A percentile compares a stretch with the other conserved stretches of the same genome.
phyloP scores from a whole-genome alignment of 176 grass and related monocot species.

The Bolboschoenus planiculmis region DNA sequence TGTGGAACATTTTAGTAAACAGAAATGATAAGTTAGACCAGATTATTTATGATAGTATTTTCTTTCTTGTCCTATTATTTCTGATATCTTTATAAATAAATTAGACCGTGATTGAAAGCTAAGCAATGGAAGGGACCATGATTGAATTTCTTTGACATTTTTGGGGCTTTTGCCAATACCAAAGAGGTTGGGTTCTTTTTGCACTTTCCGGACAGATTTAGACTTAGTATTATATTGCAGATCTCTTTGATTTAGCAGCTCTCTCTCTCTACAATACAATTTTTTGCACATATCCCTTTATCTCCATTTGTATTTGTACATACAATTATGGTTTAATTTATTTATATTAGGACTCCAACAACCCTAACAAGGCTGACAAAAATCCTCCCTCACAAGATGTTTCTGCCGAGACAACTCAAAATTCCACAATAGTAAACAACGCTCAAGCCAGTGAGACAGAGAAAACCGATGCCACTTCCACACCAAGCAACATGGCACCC shows the following conservation, averaged over 20 bases:
- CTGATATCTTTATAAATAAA: not conserved
- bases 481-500: conserved; percentile 34
- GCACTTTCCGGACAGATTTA: not conserved
- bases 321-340: conserved; percentile 6
- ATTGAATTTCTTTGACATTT: conserved; percentile 1
- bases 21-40: not conserved
- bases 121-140: not conserved
- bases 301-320: not conserved
- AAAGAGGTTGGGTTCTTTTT: conserved; percentile 4
- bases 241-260: not conserved
- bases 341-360: not conserved
- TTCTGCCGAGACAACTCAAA: conserved; percentile 46
- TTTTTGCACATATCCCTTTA: not conserved
- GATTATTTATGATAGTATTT: not conserved
- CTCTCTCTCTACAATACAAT: not conserved
- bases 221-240: not conserved
- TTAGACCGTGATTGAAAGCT: conserved; percentile 9
- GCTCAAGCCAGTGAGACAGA: conserved; percentile 50
- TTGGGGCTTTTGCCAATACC: not conserved
- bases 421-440: conserved; percentile 48
- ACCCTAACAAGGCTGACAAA: conserved; percentile 1
- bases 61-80: not conserved
- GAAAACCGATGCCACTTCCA: conserved; percentile 51
- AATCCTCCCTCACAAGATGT: conserved; percentile 36
- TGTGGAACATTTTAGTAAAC: not conserved